Base-by-base conservation (phyloP, 345 rosid species). In the Eucalyptus sideroxylon region DNA sequence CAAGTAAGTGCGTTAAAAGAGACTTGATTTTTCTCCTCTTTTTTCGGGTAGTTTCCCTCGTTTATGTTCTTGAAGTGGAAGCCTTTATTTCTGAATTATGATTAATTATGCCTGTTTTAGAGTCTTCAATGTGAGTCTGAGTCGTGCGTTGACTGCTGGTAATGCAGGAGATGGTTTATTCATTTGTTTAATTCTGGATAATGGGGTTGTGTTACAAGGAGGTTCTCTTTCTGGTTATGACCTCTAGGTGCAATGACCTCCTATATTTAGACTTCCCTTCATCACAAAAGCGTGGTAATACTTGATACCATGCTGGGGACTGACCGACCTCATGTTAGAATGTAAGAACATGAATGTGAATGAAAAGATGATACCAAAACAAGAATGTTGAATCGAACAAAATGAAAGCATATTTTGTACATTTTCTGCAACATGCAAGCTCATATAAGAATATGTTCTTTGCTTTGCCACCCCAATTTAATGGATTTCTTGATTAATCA, bases 1-100 rank as follows among this genome's bases (percentile, higher is more conserved):
- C 93, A 91, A 87, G 95, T 93, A 82, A 88, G 86, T 67, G 30
- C 47, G 13, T 11, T n/a, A n/a, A 65, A 65, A 13, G 72, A 62
- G 72, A 72, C 45, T 72, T 19, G 82, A 50, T 53, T 31, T 53
- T 50, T n/a, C 17, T 42, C 31, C 23, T 42, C 16, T 87, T 56
- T 87, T 87, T 87, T 56, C 17, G 27, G 16, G 14, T 19, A 50
- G 30, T n/a, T 86, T 86, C 88, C 42, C 34, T 27, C 42, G 60
- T n/a, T 56, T n/a, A 16, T 34, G 31, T 17, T 55, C 27, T 23
- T 42, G 40, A 34, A 62, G 27, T 56, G 62, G 44, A 40, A 86
- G 6, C 56, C 62, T 21, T 86, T 34, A 53, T 53, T 34, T 50
- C 45, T 40, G 53, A 62, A 87, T 40, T 40, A 11, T 40, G 47